These are phyloP conservation scores for Spergularia marina DNA, from an alignment of 148 eudicot species.

Conservation along the genomic window DNA sequence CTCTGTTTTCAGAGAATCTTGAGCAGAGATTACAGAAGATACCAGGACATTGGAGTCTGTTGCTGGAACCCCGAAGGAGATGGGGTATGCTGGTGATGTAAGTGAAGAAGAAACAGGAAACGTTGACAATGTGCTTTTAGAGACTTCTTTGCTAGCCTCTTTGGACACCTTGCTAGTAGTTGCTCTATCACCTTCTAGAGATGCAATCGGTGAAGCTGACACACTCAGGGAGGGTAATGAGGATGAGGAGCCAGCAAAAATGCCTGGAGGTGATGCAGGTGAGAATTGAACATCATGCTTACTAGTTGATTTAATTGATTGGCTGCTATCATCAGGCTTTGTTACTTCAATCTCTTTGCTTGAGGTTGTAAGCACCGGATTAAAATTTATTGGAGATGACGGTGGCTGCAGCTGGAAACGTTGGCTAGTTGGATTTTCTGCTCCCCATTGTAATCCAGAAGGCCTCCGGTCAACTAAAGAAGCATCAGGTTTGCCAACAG, in stretches of 20 bases:
- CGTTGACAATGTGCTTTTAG: slow-evolving; percentile 30
- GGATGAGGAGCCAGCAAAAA: slow-evolving; percentile 28
- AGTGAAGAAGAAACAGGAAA: slow-evolving; percentile 32
- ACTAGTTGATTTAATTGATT: slow-evolving; percentile 23
- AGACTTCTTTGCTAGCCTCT: slow-evolving; percentile 35
- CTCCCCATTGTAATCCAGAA: slow-evolving; percentile 17
- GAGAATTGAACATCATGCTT: slow-evolving; percentile 28
- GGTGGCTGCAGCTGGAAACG: slow-evolving; percentile 25
- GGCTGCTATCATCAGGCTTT: slow-evolving; percentile 32
- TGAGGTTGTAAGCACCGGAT: slow-evolving; percentile 28
- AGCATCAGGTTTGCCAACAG: slow-evolving; percentile 24
- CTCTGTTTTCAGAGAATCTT: slow-evolving; percentile 19
- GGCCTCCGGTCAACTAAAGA: slow-evolving; percentile 22
- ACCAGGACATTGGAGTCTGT: slow-evolving; percentile 17
- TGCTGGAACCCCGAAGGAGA: slow-evolving; percentile 20
- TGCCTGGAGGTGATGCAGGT: slow-evolving; percentile 23
- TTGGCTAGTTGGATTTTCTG: slow-evolving; percentile 20
- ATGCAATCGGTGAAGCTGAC: slow-evolving; percentile 23
- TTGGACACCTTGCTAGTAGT: slow-evolving; percentile 23
- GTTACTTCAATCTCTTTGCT: slow-evolving; percentile 23
- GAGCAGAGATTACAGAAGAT: slow-evolving; percentile 26
- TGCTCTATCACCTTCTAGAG: slow-evolving; percentile 21
- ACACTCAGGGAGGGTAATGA: slow-evolving; percentile 29
- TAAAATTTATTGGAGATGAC: slow-evolving; percentile 29
- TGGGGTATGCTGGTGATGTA: slow-evolving; percentile 21